Evolutionary conservation across 2,329 filamentous ascomycete species (phyloP).

Genomic region (Fusarium proliferatum): DNA sequence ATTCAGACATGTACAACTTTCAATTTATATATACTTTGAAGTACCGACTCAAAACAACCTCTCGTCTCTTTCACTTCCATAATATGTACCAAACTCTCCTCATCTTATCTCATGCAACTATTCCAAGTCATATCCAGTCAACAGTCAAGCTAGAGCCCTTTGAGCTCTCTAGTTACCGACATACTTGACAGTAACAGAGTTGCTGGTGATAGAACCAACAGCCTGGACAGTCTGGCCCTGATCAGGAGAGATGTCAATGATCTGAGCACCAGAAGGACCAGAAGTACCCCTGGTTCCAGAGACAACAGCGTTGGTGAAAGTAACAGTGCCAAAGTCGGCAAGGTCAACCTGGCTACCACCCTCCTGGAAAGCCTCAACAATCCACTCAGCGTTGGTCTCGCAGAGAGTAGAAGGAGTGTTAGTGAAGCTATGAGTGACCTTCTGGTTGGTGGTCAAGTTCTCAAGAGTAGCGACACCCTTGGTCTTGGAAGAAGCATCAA

Average conservation of each 20-base stretch:
- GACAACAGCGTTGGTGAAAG: not conserved
- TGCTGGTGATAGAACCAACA: slow-evolving; percentile 1
- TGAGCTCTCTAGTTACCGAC: not conserved
- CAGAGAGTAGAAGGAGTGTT: slow-evolving; percentile 58
- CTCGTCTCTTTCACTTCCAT: too few relatives aligned
- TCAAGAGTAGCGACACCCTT: slow-evolving; percentile 46
- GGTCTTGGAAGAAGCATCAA: slow-evolving; percentile 7
- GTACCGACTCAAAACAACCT: too few relatives aligned
- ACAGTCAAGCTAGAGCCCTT: accelerated
- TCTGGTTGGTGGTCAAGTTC: slow-evolving; percentile 64
- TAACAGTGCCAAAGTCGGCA: slow-evolving; percentile 44
- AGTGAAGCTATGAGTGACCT: slow-evolving; percentile 62
- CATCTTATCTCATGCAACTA: accelerated
- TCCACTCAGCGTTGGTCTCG: slow-evolving; percentile 71
- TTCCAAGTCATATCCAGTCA: too few relatives aligned
- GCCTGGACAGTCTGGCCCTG: not conserved
- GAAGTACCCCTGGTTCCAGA: not conserved
- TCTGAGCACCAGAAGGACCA: slow-evolving; percentile 4
- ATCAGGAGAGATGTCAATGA: slow-evolving; percentile 7
- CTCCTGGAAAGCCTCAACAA: slow-evolving; percentile 62
- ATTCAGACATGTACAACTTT: too few relatives aligned
- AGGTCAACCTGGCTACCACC: slow-evolving; percentile 42
- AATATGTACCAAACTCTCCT: not conserved
- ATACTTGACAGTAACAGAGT: slow-evolving; percentile 59
- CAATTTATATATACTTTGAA: too few relatives aligned